Base-by-base conservation (phyloP, 148 eudicot species). In the Suaeda aralocaspica region DNA sequence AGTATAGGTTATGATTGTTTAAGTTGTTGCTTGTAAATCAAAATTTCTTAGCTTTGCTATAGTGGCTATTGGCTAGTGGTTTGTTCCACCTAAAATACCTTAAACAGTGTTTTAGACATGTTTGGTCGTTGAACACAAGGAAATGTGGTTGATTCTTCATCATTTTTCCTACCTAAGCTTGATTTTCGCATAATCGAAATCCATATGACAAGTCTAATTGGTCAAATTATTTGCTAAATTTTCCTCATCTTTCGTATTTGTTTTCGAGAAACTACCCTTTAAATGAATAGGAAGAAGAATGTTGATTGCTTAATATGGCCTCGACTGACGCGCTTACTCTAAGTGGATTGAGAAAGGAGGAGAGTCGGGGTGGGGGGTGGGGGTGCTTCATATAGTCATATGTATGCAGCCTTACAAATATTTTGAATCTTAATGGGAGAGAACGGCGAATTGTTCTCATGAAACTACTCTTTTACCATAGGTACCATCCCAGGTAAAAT, bases 31-130 rank as follows among this genome's bases (percentile, higher is more conserved):
- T n/a, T 9, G 25, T 41, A 26, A 26, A 33, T 12, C 44, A 53
- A 45, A 31, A 44, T 69, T 21, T n/a, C n/a, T 66, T 70, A 63
- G 62, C 11, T 70, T 59, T 24, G 59, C 24, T n/a, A 29, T 48
- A n/a, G n/a, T n/a, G n/a, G 69, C 42, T 19, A 29, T 19, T 1
- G 13, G 13, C 29, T 26, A 53, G 36, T 58, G 34, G 9, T 49
- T 65, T 48, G 53, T 4, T 55, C 11, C 25, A n/a, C 50, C 50
- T 46, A 29, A 59, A 13, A 33, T 46, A 33, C 15, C 44, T 18
- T 29, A 26, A 21, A 46, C 24, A 41, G n/a, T 36, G 52, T 26
- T 25, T 25, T 44, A 6, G 5, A 19, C 74, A 70, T 45, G 52
- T 2, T 51, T 19, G 33, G 49, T 65, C 53, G 22, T 59, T 36